phyloP scores from a whole-genome alignment of 306 rosid species.

The Corylus avellana region DNA sequence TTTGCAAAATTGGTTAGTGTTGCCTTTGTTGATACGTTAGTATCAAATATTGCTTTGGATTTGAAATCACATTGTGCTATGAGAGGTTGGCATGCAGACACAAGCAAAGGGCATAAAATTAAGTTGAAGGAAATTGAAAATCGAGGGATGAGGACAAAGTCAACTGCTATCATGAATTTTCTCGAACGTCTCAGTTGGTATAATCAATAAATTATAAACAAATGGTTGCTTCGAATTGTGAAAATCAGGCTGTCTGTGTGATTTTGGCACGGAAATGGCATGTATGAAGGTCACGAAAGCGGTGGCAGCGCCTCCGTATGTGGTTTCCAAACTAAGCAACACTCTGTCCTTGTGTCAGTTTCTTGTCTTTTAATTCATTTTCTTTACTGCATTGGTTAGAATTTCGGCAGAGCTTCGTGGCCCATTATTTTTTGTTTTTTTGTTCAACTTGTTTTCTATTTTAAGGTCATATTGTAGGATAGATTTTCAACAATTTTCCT shows the following conservation, averaged over 20 bases:
- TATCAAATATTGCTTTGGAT: no score
- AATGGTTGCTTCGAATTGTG: slow-evolving; percentile 10
- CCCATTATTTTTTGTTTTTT: neutral
- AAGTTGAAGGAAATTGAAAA: slow-evolving; percentile 13
- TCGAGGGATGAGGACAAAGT: slow-evolving; percentile 10
- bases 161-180: slow-evolving; percentile 17
- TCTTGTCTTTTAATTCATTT: neutral
- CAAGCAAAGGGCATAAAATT: slow-evolving; percentile 1
- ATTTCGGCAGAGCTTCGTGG: neutral
- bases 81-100: slow-evolving; percentile 16
- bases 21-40: no score
- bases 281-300: slow-evolving; percentile 13
- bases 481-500: no score
- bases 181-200: slow-evolving; percentile 10
- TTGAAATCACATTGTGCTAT: no score
- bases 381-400: neutral
- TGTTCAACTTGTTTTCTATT: neutral
- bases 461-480: no score
- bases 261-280: slow-evolving; percentile 2
- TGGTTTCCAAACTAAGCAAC: neutral
- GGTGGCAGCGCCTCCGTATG: slow-evolving; percentile 22
- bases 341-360: neutral
- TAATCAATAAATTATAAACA: neutral
- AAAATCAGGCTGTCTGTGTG: slow-evolving; percentile 19
- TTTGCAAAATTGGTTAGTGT: no score